Percentiles rank a stretch among this genome's conserved stretches.
These are phyloP conservation scores for Elsinoe australis DNA, from an alignment of 2,329 filamentous ascomycete genomes.

Conservation along the genomic window DNA sequence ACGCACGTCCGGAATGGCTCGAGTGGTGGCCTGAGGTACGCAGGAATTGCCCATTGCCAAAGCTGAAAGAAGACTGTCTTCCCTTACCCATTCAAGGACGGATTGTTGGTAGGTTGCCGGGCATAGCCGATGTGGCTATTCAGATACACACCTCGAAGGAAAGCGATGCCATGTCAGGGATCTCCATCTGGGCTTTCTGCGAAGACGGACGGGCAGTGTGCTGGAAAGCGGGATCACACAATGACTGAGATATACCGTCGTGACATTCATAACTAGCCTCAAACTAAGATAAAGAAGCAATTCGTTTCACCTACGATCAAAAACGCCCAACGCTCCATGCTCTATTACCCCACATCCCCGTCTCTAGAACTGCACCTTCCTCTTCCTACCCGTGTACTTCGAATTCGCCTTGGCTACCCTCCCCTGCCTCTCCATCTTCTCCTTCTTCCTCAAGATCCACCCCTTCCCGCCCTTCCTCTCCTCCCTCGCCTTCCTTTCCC, in stretches of 20 bases:
- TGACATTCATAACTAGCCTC: neutral
- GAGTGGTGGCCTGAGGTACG: neutral
- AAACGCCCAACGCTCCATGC: too few species aligned
- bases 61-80: neutral
- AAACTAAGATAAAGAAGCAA: too few species aligned
- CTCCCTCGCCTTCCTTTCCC: conserved; percentile 40
- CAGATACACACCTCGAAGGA: conserved; percentile 25
- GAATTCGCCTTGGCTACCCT: conserved; percentile 78
- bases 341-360: too few species aligned
- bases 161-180: conserved; percentile 44
- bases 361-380: conserved; percentile 71
- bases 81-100: neutral
- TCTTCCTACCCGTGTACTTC: conserved; percentile 50
- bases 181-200: conserved; percentile 48
- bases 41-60: conserved; percentile 40
- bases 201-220: conserved; percentile 38
- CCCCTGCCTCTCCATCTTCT: conserved; percentile 89
- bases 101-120: neutral
- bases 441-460: conserved; percentile 83
- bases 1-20: conserved; percentile 23
- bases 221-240: conserved; percentile 36
- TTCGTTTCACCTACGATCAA: too few species aligned
- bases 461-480: conserved; percentile 71
- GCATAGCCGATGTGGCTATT: neutral
- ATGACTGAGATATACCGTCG: neutral